phyloP scores from a whole-genome alignment of 768 basidiomycete genomes.

The Tephrocybe sp. region DNA sequence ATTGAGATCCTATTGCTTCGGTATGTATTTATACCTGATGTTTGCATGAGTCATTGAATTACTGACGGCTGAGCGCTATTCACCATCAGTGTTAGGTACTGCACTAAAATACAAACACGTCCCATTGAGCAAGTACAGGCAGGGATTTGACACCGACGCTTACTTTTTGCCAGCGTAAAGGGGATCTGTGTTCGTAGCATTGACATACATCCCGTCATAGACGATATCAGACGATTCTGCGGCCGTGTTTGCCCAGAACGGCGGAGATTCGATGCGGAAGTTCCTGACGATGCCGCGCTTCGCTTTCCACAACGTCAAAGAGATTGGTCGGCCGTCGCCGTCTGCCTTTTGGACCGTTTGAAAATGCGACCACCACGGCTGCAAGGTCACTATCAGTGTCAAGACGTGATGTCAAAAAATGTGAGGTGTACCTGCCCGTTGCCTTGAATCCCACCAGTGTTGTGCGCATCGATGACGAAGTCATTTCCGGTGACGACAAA shows the following conservation, averaged over 20 bases:
- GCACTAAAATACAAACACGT: slow-evolving; percentile 29
- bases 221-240: slow-evolving; percentile 48
- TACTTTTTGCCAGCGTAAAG: slow-evolving; percentile 51
- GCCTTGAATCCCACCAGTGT: slow-evolving; percentile 56
- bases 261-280: slow-evolving; percentile 53
- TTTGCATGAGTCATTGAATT: too few relatives aligned
- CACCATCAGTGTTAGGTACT: slow-evolving; percentile 63
- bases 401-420: background rate
- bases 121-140: background rate
- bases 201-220: slow-evolving; percentile 58
- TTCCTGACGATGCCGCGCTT: slow-evolving; percentile 40
- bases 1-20: slow-evolving; percentile 47
- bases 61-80: background rate
- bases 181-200: slow-evolving; percentile 57
- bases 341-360: slow-evolving; percentile 44
- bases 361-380: slow-evolving; percentile 61
- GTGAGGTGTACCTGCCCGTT: slow-evolving; percentile 48
- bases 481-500: slow-evolving; percentile 58
- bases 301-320: slow-evolving; percentile 49
- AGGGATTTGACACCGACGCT: slow-evolving; percentile 8
- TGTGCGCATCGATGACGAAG: slow-evolving; percentile 56
- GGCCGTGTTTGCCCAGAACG: slow-evolving; percentile 62
- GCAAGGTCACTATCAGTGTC: background rate
- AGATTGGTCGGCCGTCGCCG: slow-evolving; percentile 59
- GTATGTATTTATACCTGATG: slow-evolving; percentile 56